Evolutionary conservation across 2,329 filamentous ascomycete species (phyloP).

Genomic region (Botrytis elliptica): DNA sequence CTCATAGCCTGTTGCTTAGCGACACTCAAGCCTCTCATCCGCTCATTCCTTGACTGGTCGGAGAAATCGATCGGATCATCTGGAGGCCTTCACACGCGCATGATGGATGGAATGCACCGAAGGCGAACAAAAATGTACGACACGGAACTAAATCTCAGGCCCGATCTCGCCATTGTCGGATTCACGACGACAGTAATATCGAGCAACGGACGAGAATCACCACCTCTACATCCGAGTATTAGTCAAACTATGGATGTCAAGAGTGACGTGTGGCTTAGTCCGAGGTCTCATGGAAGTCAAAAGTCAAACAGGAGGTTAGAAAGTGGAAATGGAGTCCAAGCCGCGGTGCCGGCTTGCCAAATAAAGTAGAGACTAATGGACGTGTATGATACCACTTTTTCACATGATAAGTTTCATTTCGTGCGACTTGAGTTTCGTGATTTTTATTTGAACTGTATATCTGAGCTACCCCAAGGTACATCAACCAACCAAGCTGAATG

Average conservation of each 20-base stretch:
- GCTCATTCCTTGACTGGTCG: slow-evolving; percentile 27
- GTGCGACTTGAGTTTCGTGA: not conserved
- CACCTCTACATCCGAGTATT: not conserved
- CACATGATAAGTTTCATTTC: not conserved
- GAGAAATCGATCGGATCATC: slow-evolving; percentile 7
- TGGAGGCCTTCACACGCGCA: not conserved
- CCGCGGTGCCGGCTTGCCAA: not conserved
- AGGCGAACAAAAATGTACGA: not conserved
- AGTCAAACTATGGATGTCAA: not conserved
- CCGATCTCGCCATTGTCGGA: slow-evolving; percentile 17
- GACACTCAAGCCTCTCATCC: slow-evolving; percentile 34
- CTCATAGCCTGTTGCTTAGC: slow-evolving; percentile 31
- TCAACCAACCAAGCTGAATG: not conserved
- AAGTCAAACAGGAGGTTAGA: not conserved
- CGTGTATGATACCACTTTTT: not conserved
- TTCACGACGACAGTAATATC: slow-evolving; percentile 18
- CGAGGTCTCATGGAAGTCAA: not conserved
- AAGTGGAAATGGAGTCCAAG: not conserved
- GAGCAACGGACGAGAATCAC: slow-evolving; percentile 16
- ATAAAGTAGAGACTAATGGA: not conserved
- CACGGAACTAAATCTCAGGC: not conserved
- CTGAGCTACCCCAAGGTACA: not conserved
- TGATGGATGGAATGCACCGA: not conserved
- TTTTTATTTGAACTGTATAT: not conserved
- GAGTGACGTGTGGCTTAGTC: not conserved